Percentiles rank a stretch among this genome's conserved stretches.
These are phyloP conservation scores for Phoma sp. DNA, from an alignment of 2,329 filamentous ascomycete species.

Conservation along the genomic window DNA sequence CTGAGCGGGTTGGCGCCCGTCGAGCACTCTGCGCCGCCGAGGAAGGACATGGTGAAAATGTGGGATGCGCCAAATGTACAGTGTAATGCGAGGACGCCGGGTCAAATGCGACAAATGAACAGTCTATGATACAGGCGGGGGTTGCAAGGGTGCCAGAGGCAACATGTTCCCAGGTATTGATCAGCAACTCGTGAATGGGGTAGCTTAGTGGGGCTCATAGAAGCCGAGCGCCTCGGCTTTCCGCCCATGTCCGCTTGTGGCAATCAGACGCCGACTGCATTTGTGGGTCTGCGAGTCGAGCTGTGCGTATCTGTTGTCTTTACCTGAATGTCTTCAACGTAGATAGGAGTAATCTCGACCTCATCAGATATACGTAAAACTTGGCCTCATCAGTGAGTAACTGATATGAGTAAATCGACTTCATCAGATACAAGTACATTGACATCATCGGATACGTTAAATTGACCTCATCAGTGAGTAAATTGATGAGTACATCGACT, in stretches of 20 bases:
- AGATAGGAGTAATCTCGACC: not conserved
- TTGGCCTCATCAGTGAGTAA: no score
- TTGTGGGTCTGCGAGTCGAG: not conserved
- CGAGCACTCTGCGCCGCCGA: constrained; percentile 95
- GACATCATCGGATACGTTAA: no score
- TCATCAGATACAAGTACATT: no score
- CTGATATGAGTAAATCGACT: no score
- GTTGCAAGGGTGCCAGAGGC: constrained; percentile 5
- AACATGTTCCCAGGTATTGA: constrained; percentile 19
- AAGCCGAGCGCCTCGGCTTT: constrained; percentile 19
- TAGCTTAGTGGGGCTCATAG: constrained; percentile 22
- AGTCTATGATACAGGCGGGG: constrained; percentile 11
- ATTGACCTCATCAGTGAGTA: no score
- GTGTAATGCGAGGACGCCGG: constrained; percentile 5
- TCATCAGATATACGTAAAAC: no score
- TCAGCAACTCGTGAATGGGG: constrained; percentile 30
- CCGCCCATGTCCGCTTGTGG: constrained; percentile 8
- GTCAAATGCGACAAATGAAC: constrained; percentile 10
- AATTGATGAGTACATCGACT: no score
- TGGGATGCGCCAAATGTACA: not conserved
- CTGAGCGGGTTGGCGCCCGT: constrained; percentile 94
- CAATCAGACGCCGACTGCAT: constrained; percentile 3
- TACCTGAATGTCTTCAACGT: not conserved
- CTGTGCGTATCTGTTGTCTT: no score
- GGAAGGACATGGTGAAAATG: constrained; percentile 80